These are phyloP conservation scores for Xylariales sp. DNA, from an alignment of 2,329 filamentous ascomycete genomes.

Conservation along the genomic window DNA sequence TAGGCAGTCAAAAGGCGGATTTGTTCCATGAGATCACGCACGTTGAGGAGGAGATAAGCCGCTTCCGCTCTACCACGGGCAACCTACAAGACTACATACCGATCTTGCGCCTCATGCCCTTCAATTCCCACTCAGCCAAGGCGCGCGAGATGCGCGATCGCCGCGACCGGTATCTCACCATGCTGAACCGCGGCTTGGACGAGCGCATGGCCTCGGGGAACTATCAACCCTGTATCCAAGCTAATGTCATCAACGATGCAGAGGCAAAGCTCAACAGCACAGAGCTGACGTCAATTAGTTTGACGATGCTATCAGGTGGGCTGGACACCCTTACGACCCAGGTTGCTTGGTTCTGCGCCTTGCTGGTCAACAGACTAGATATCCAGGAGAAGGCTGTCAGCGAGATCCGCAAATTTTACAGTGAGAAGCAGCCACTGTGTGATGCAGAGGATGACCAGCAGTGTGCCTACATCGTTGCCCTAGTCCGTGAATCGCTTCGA, in stretches of 20 bases:
- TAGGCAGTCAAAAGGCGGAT: conserved; percentile 63
- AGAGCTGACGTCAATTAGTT: conserved; percentile 74
- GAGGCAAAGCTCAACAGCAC: conserved; percentile 42
- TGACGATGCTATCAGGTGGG: conserved; percentile 78
- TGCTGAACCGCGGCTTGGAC: conserved; percentile 57
- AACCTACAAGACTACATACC: conserved; percentile 88
- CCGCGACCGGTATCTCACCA: conserved; percentile 62
- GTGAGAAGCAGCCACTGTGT: conserved; percentile 58
- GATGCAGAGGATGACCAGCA: conserved; percentile 59
- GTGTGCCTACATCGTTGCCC: conserved; percentile 58
- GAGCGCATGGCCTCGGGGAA: conserved; percentile 32
- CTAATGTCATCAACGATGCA: conserved; percentile 30
- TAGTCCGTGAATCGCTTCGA: conserved; percentile 59
- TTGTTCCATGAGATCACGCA: conserved; percentile 69
- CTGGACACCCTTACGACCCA: conserved; percentile 79
- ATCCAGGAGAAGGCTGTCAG: conserved; percentile 67
- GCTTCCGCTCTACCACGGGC: conserved; percentile 73
- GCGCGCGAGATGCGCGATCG: conserved; percentile 64
- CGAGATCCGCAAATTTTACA: conserved; percentile 48
- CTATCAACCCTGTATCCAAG: conserved; percentile 37
- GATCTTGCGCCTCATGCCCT: conserved; percentile 58
- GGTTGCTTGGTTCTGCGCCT: conserved; percentile 74
- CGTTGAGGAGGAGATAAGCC: conserved; percentile 71
- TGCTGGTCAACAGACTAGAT: conserved; percentile 61
- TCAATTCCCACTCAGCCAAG: conserved; percentile 31